Conservation (phyloP, 208 protist species). For the Crithidia expoeki region DNA sequence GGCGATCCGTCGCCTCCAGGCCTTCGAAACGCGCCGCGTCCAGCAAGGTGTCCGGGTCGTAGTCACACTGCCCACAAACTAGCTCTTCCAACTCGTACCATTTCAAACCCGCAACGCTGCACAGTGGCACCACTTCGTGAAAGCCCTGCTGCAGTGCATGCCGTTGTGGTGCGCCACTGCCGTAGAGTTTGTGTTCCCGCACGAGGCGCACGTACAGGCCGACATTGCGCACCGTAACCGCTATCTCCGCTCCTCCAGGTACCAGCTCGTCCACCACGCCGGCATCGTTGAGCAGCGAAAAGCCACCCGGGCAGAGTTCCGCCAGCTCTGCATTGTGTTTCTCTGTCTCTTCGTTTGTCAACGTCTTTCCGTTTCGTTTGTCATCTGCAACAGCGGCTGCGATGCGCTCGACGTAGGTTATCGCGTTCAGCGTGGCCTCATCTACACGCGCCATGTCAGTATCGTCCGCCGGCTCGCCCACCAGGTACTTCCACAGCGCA, state of each 20-base stretch:
- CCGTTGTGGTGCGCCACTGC: slow-evolving; percentile 47
- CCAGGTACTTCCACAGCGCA: slow-evolving; percentile 91
- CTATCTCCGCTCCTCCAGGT: slow-evolving; percentile 52
- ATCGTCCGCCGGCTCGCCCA: slow-evolving; percentile 58
- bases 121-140: slow-evolving; percentile 81
- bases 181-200: slow-evolving; percentile 58
- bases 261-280: slow-evolving; percentile 62
- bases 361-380: neutral
- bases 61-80: slow-evolving; percentile 90
- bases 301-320: slow-evolving; percentile 67
- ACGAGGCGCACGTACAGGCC: slow-evolving; percentile 67
- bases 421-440: slow-evolving; percentile 50
- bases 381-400: neutral
- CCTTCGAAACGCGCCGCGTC: slow-evolving; percentile 83
- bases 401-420: slow-evolving; percentile 61
- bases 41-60: slow-evolving; percentile 89
- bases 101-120: slow-evolving; percentile 69
- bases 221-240: slow-evolving; percentile 63
- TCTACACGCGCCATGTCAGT: slow-evolving; percentile 71
- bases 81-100: slow-evolving; percentile 92
- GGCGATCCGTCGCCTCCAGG: slow-evolving; percentile 48
- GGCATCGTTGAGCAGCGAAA: slow-evolving; percentile 60
- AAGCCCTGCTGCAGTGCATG: slow-evolving; percentile 87
- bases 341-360: slow-evolving; percentile 9
- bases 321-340: slow-evolving; percentile 45